Conservation (phyloP, 2,329 filamentous ascomycete species). For the Aspergillus sp. region DNA sequence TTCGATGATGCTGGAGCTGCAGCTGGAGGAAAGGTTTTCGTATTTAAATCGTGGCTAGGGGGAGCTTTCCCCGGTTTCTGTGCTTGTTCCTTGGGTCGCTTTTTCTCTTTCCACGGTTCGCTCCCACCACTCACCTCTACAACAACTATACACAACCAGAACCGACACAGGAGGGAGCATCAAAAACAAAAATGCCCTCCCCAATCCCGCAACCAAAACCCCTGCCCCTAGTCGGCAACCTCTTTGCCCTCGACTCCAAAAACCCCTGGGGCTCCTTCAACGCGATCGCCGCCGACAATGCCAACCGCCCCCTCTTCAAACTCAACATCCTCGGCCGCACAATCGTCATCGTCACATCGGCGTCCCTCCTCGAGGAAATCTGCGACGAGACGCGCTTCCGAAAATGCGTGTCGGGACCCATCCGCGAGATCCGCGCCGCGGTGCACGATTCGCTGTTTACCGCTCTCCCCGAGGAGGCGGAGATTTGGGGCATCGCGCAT, state of each 20-base stretch:
- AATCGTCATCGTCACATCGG: constrained; percentile 57
- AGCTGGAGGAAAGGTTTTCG: not conserved
- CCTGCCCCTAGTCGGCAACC: constrained; percentile 57
- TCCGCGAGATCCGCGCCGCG: constrained; percentile 63
- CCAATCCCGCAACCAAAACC: constrained; percentile 58
- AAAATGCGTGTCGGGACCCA: constrained; percentile 55
- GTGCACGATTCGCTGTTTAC: constrained; percentile 72
- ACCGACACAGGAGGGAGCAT: no score
- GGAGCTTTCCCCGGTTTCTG: not conserved
- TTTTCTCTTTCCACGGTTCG: not conserved
- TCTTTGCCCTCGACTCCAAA: constrained; percentile 54
- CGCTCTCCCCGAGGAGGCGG: constrained; percentile 46
- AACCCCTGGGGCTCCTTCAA: constrained; percentile 58
- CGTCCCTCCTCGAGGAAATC: constrained; percentile 64
- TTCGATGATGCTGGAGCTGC: not conserved
- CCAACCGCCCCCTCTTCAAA: constrained; percentile 64
- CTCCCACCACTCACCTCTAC: no score
- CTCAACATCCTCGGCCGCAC: constrained; percentile 54
- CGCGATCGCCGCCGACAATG: constrained; percentile 54
- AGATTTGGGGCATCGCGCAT: constrained; percentile 69
- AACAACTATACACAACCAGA: no score
- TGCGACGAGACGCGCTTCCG: constrained; percentile 69
- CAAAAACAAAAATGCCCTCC: constrained; percentile 42
- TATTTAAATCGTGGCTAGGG: not conserved
- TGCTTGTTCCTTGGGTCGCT: not conserved